Evolutionary conservation across 768 basidiomycete species (phyloP).

Genomic region (Gloeostereum incarnatum): DNA sequence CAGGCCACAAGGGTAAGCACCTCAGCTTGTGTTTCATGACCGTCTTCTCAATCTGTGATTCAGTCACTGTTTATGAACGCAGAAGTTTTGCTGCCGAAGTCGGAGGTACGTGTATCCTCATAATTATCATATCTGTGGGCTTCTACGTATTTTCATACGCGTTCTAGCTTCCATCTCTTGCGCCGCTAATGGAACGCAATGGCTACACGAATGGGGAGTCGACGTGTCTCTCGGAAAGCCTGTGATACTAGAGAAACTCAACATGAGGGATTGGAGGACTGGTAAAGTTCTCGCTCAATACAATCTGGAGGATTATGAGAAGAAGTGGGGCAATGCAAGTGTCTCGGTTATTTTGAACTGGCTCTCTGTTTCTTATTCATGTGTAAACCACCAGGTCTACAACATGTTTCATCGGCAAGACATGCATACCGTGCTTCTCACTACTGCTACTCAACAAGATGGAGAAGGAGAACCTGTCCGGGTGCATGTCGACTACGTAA

Average conservation of each 20-base stretch:
- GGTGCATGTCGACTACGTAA: slow-evolving; percentile 13
- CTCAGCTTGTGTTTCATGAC: too few species aligned
- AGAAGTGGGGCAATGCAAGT: too few species aligned
- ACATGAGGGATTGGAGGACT: slow-evolving; percentile 22
- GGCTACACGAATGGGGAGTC: slow-evolving; percentile 20
- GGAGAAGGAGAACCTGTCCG: slow-evolving; percentile 15
- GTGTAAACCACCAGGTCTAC: too few species aligned
- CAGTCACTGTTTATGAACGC: slow-evolving; percentile 17
- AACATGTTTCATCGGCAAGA: slow-evolving; percentile 21
- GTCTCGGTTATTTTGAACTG: too few species aligned
- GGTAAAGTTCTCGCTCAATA: slow-evolving; percentile 18
- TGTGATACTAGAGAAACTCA: slow-evolving; percentile 18
- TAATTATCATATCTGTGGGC: too few species aligned
- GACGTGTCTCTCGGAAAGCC: slow-evolving; percentile 18
- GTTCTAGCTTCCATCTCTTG: slow-evolving; percentile 22
- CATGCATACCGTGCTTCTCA: slow-evolving; percentile 18
- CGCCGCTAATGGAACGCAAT: slow-evolving; percentile 21
- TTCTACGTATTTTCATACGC: too few species aligned
- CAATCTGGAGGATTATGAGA: slow-evolving; percentile 17
- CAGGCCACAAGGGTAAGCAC: slow-evolving; percentile 16
- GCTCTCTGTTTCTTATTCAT: too few species aligned
- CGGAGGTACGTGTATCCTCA: too few species aligned
- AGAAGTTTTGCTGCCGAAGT: slow-evolving; percentile 19
- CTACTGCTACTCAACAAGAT: slow-evolving; percentile 13
- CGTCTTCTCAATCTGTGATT: too few species aligned